phyloP scores from a whole-genome alignment of 768 basidiomycete genomes.

The Lentinula sp. region DNA sequence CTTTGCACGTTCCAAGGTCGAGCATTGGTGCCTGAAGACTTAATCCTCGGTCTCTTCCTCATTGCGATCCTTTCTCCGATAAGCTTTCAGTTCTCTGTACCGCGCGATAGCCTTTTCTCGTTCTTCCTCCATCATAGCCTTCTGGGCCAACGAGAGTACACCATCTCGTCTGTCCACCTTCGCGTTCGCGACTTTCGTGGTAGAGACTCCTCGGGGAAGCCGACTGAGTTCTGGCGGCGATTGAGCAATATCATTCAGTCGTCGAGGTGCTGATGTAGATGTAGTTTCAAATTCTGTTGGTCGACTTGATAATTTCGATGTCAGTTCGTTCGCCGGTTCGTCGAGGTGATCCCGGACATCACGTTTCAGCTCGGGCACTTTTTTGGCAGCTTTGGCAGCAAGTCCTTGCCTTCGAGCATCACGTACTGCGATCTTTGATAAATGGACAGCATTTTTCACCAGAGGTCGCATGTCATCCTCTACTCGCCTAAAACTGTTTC shows the following conservation, averaged over 20 bases:
- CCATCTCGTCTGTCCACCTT: constrained; percentile 25
- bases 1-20: background rate
- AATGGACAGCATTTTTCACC: constrained; percentile 54
- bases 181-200: background rate
- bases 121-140: constrained; percentile 71
- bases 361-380: constrained; percentile 9
- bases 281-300: constrained; percentile 44
- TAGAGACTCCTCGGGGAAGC: constrained; percentile 41
- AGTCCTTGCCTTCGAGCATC: constrained; percentile 32
- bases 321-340: constrained; percentile 12
- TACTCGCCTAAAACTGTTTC: constrained; percentile 46
- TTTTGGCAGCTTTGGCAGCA: constrained; percentile 4
- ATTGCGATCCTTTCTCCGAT: constrained; percentile 24
- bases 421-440: constrained; percentile 47
- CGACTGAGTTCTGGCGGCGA: constrained; percentile 61
- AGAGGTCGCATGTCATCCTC: constrained; percentile 66
- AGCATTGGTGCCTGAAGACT: background rate
- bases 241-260: constrained; percentile 66
- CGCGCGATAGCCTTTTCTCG: constrained; percentile 61
- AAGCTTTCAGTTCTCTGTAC: constrained; percentile 63
- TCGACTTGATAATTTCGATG: constrained; percentile 19
- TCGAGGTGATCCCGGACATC: constrained; percentile 11
- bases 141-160: constrained; percentile 70
- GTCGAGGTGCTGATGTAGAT: constrained; percentile 52
- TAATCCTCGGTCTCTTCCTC: background rate